Base-by-base conservation (phyloP, 805 yeast genomes). In the Danielozyma ontarioensis region DNA sequence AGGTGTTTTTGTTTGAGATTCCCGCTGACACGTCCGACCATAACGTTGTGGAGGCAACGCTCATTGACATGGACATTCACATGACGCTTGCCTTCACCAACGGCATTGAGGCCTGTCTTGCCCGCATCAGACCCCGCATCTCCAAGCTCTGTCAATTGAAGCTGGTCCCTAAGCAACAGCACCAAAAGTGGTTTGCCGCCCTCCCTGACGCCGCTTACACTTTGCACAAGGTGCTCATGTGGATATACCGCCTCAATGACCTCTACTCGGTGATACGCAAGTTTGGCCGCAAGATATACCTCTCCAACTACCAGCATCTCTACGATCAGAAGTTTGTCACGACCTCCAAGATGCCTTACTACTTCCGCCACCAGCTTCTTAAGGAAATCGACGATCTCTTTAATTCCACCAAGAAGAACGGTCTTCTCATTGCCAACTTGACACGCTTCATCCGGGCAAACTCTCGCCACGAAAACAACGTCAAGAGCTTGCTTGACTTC, bases 191-290 rank as follows among this genome's bases (percentile, higher is more conserved):
- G 15, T 34, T 45, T 25, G 28, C 31, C 7, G 28, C 17, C 5
- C 17, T 66, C 2, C 66, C 69, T 3, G 43, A 50, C 31, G 57
- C 64, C 59, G 46, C 55, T n/a, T 62, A 55, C 37, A 50, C 74
- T 0, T 45, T 73, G 26, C 82, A 77, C 42, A 57, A 71, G 36
- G 53, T 74, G 3, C 63, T 74, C 36, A 60, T 72, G 5, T 40
- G 67, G 33, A 55, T 74, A 4, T 44, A 73, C 23, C 54, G 75
- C 30, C 46, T 72, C 27, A 76, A 78, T 28, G 80, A 75, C 43
- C 34, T 74, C 21, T 74, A 74, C 44, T 59, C 68, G 4, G 52
- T 70, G 3, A 43, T 71, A 15, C 56, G 80, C 31, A 62, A 62
- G 37, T 56, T 68, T 32, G 79, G 79, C 3, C 61, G 74, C 37